Conservation (phyloP, 2,329 filamentous ascomycete species). For the Penicillium verrucosum region DNA sequence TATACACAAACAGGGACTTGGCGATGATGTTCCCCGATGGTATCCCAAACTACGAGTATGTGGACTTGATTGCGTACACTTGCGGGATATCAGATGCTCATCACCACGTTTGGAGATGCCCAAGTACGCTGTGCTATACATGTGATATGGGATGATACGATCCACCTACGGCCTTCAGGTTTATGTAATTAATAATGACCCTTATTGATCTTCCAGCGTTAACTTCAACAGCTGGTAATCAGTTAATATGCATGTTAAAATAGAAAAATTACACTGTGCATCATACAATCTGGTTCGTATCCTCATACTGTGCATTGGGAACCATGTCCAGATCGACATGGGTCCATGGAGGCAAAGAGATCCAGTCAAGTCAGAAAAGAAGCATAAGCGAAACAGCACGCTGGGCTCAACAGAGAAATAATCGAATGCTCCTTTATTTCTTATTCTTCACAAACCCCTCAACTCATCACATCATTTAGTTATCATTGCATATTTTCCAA, state of each 20-base stretch:
- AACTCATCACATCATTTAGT: conserved; percentile 20
- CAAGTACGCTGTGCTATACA: not conserved
- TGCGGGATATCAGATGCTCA: not conserved
- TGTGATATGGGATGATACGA: conserved; percentile 8
- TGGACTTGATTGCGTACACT: not conserved
- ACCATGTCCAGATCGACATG: not conserved
- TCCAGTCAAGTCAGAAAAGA: conserved; percentile 1
- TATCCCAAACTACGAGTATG: not conserved
- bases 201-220: conserved; percentile 1
- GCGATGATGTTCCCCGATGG: not conserved
- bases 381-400: not conserved
- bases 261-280: conserved; percentile 13
- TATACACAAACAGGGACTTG: not conserved
- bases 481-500: conserved; percentile 5
- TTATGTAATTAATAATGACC: conserved; percentile 27
- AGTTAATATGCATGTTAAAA: conserved; percentile 17
- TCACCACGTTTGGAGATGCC: not conserved
- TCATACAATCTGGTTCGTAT: conserved; percentile 1
- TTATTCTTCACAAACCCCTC: conserved; percentile 23
- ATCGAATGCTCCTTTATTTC: conserved; percentile 22
- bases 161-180: conserved; percentile 1
- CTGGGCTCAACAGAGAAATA: conserved; percentile 5
- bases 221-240: not conserved
- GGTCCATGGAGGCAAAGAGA: not conserved
- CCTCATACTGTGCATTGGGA: conserved; percentile 3